A percentile compares a stretch with the other conserved stretches of the same genome.
Evolutionary conservation across 192 early-diverging fungal genomes (phyloP).

Genomic region (Gigaspora rosea): DNA sequence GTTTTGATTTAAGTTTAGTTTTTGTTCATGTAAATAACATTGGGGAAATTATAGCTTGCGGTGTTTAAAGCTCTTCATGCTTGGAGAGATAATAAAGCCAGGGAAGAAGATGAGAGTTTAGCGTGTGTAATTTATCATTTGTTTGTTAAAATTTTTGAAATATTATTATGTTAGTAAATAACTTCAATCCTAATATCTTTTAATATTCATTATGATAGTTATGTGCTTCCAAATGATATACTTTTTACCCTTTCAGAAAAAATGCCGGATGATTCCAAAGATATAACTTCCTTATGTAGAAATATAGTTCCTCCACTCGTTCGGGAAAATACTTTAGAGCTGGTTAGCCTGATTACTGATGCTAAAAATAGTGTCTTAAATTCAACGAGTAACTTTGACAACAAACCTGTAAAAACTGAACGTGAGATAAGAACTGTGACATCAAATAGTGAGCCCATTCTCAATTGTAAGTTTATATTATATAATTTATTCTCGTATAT

Average conservation of each 20-base stretch:
- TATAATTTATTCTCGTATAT: background rate
- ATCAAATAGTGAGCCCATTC: background rate
- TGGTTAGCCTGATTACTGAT: conserved; percentile 47
- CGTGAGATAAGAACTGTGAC: background rate
- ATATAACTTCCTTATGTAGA: conserved; percentile 72
- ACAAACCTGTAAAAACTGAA: background rate
- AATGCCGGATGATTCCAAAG: conserved; percentile 71
- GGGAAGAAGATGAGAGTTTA: conserved; percentile 91
- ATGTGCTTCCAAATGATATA: conserved; percentile 91
- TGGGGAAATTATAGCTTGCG: conserved; percentile 51
- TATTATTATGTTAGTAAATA: background rate
- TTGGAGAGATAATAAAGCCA: conserved; percentile 89
- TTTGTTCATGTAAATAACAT: background rate
- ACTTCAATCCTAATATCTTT: background rate
- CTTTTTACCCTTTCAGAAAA: conserved; percentile 70
- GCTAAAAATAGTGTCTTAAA: background rate
- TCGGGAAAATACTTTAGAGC: conserved; percentile 76
- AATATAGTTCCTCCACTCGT: conserved; percentile 82
- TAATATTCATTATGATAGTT: conserved; percentile 41
- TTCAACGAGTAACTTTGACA: background rate
- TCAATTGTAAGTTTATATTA: too few relatives aligned
- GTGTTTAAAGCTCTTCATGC: conserved; percentile 88
- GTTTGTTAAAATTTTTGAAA: background rate
- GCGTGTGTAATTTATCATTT: background rate
- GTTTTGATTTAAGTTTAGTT: background rate